Base-by-base conservation (phyloP, 2,329 filamentous ascomycete genomes). In the Pyricularia sp. region DNA sequence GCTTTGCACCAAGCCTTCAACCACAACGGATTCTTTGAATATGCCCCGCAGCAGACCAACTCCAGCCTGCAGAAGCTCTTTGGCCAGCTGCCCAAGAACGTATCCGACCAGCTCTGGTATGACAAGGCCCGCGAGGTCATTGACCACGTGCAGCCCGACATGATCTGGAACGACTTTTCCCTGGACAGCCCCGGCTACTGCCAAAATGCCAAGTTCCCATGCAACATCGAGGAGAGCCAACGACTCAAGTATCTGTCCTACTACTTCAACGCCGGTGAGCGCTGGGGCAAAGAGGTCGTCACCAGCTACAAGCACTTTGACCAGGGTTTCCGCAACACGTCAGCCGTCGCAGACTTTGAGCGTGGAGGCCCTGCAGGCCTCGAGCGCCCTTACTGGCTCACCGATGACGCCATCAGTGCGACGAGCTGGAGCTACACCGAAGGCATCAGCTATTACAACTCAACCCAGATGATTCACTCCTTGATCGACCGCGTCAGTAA, bases 401-500 rank as follows among this genome's bases (percentile, higher is more conserved):
- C 62, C 24, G 62, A 63, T 49, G 62, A 63, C 28, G 62, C 62
- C 24, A 63, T 63, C 49, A 55, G 40, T n/a, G 62, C 62, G 1
- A 31, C 62, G n/a, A 63, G 62, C 30, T 63, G 62, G 62, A 57
- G 62, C 44, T 63, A 63, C 49, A 63, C 62, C 40, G 62, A 57
- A 28, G 62, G 44, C 44, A 63, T 63, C 16, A 44, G 28, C 16
- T 63, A 63, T 40, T 57, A 57, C 62, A 31, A 44, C 44, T 57
- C 62, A 26, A 63, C 44, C 24, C 26, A 49, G 40, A 63, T 63
- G 62, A 35, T 63, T 49, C 44, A 63, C 44, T 63, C 62, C 22
- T 76, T 84, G 0, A 75, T 83, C 3, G 81, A 84, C 66, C 82
- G 83, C 67, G 77, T 81, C 0, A 75, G 75, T 66, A 84, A 83